phyloP scores from a whole-genome alignment of 176 grass and related monocot genomes.

The Avena sativa region DNA sequence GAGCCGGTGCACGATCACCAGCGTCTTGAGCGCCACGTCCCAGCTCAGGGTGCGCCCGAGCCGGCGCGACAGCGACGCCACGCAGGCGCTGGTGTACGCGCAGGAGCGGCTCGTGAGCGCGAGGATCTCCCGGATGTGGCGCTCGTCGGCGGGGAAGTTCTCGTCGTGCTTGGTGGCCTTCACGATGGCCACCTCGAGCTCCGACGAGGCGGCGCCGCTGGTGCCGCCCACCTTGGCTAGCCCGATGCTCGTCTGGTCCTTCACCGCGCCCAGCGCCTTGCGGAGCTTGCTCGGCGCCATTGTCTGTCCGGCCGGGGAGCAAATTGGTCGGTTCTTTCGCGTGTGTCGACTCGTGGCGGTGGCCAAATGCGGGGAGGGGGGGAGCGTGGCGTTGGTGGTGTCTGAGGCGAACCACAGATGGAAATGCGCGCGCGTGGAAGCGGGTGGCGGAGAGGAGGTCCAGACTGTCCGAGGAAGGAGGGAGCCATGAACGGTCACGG shows the following conservation, averaged over 20 bases:
- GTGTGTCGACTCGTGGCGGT: neutral
- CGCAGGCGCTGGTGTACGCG: constrained; percentile 54
- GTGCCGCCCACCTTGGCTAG: constrained; percentile 69
- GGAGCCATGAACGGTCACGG: constrained; percentile 44
- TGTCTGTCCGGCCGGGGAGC: neutral
- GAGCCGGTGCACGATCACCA: constrained; percentile 84
- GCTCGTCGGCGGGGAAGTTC: constrained; percentile 77
- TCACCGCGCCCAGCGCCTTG: constrained; percentile 79
- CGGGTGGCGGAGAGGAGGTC: constrained; percentile 30
- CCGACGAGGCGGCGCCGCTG: constrained; percentile 53
- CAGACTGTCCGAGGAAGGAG: constrained; percentile 37
- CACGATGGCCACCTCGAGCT: constrained; percentile 86
- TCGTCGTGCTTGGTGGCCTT: constrained; percentile 86
- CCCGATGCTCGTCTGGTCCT: constrained; percentile 92
- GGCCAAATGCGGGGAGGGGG: constrained; percentile 3
- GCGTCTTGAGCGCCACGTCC: constrained; percentile 88
- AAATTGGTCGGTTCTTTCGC: neutral
- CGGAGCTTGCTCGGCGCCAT: constrained; percentile 87
- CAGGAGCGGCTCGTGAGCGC: constrained; percentile 65
- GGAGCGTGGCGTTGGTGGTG: neutral
- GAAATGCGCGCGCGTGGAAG: constrained; percentile 39
- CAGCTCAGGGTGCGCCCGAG: constrained; percentile 72
- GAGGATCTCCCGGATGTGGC: constrained; percentile 79
- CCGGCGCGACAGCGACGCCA: constrained; percentile 62
- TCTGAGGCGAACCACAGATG: constrained; percentile 23